These are phyloP conservation scores for Candida parachauliodes DNA, from an alignment of 805 yeast species.

Conservation along the genomic window DNA sequence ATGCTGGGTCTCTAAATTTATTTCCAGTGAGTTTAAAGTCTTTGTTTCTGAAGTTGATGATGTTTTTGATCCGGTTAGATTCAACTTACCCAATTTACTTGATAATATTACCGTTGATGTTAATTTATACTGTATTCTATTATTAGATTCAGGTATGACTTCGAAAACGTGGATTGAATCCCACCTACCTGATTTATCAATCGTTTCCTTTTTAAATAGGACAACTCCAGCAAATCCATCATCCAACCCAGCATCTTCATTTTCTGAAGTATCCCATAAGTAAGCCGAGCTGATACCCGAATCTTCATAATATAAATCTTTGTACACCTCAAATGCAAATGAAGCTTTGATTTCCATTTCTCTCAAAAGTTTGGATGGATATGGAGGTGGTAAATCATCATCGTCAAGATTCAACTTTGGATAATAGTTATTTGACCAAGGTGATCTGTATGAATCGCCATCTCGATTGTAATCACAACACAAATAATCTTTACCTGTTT, in stretches of 20 bases:
- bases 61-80: slow-evolving; percentile 76
- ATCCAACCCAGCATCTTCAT: slow-evolving; percentile 30
- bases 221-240: slow-evolving; percentile 88
- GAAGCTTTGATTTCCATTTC: slow-evolving; percentile 77
- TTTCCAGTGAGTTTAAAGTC: slow-evolving; percentile 26
- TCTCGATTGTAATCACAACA: slow-evolving; percentile 95
- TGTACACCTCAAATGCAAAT: slow-evolving; percentile 86
- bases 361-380: slow-evolving; percentile 65
- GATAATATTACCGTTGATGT: slow-evolving; percentile 82
- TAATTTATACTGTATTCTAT: slow-evolving; percentile 55
- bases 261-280: slow-evolving; percentile 82
- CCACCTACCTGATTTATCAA: slow-evolving; percentile 63
- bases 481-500: slow-evolving; percentile 63
- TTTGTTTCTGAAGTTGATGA: slow-evolving; percentile 51
- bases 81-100: slow-evolving; percentile 18
- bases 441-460: slow-evolving; percentile 88
- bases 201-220: slow-evolving; percentile 68
- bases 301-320: slow-evolving; percentile 94
- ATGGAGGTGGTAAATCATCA: slow-evolving; percentile 66
- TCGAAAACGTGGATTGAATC: slow-evolving; percentile 94
- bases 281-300: slow-evolving; percentile 81
- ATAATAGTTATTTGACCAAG: slow-evolving; percentile 78
- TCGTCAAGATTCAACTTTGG: slow-evolving; percentile 39
- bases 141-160: slow-evolving; percentile 41
- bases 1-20: slow-evolving; percentile 57